Evolutionary conservation across 495 filamentous ascomycete genomes (phyloP).

Genomic region (Margaritispora aquatica): DNA sequence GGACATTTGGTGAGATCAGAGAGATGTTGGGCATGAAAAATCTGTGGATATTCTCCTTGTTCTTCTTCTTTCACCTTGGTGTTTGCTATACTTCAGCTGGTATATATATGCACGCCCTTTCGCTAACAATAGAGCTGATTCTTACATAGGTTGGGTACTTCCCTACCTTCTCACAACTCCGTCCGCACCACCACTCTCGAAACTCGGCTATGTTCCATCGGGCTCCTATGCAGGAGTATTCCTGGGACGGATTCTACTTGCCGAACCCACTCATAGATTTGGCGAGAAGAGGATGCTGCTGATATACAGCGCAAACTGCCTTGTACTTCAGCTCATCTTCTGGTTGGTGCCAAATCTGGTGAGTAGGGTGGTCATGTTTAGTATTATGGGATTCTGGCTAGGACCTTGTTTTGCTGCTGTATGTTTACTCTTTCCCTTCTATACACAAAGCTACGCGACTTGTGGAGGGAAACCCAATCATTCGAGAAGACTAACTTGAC

Average conservation of each 20-base stretch:
- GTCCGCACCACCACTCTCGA: constrained; percentile 28
- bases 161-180: constrained; percentile 15
- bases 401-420: constrained; percentile 42
- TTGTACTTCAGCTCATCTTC: constrained; percentile 53
- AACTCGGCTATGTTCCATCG: constrained; percentile 63
- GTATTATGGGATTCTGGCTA: constrained; percentile 47
- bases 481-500: neutral
- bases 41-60: constrained; percentile 42
- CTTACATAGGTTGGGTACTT: constrained; percentile 57
- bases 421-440: constrained; percentile 7
- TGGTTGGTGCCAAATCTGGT: constrained; percentile 66
- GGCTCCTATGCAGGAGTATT: constrained; percentile 63
- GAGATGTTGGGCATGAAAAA: constrained; percentile 25
- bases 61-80: constrained; percentile 46
- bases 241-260: constrained; percentile 42
- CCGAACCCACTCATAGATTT: constrained; percentile 46
- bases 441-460: neutral
- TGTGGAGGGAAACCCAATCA: no score
- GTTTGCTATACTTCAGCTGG: constrained; percentile 39
- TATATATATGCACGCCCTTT: no score
- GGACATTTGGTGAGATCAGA: constrained; percentile 18
- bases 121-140: no score
- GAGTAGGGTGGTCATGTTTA: constrained; percentile 61
- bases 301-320: constrained; percentile 37
- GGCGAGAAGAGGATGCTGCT: constrained; percentile 41